phyloP scores from a whole-genome alignment of 163 green algal genomes.

The Scenedesmus sp. region DNA sequence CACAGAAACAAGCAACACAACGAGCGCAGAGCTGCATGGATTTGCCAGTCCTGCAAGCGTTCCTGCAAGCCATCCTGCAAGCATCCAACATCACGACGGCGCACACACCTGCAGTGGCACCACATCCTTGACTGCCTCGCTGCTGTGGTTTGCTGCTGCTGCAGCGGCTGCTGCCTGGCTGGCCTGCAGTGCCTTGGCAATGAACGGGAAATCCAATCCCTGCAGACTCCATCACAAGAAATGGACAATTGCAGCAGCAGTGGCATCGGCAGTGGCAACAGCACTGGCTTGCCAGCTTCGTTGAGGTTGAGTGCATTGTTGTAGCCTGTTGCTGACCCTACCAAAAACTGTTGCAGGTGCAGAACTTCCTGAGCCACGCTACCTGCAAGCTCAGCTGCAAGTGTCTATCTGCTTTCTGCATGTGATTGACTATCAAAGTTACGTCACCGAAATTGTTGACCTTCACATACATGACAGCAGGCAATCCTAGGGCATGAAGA shows the following conservation, averaged over 20 bases:
- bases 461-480: background rate
- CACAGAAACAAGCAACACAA: no score
- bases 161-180: slow-evolving; percentile 37
- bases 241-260: background rate
- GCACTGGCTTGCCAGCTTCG: background rate
- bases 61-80: background rate
- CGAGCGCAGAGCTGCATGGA: no score
- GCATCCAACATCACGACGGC: background rate
- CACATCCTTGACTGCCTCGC: slow-evolving; percentile 30
- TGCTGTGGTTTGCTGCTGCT: background rate
- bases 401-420: no score
- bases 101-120: background rate
- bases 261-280: background rate
- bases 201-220: slow-evolving; percentile 45
- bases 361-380: no score
- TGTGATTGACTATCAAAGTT: no score
- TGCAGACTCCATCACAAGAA: no score
- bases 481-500: background rate
- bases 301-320: no score
- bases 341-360: no score
- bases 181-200: slow-evolving; percentile 38
- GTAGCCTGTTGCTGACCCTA: no score
- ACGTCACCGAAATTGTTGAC: no score
- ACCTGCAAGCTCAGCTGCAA: no score
- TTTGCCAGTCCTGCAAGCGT: background rate